These are phyloP conservation scores for Staphylotrichum tortipilum DNA, from an alignment of 495 filamentous ascomycete genomes.

Conservation along the genomic window DNA sequence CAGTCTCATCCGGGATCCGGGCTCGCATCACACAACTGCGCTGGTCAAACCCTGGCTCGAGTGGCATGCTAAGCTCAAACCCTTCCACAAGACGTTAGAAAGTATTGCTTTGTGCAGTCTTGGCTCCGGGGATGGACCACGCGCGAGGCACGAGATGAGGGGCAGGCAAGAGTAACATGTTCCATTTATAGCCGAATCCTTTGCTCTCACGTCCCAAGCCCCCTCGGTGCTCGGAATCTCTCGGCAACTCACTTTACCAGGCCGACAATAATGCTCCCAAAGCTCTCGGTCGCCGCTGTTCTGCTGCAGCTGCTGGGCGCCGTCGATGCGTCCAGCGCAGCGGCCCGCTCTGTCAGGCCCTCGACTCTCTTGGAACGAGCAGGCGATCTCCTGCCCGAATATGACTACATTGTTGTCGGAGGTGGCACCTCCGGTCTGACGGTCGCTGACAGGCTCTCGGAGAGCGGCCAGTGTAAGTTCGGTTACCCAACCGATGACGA, in stretches of 20 bases:
- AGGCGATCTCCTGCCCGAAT: constrained; percentile 5
- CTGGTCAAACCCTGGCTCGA: not conserved
- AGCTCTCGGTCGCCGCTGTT: not conserved
- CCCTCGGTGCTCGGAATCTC: not conserved
- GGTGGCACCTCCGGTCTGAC: constrained; percentile 39
- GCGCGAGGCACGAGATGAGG: too few species aligned
- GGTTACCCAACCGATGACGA: not conserved
- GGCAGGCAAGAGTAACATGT: not conserved
- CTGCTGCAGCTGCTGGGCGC: not conserved
- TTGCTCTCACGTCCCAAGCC: too few species aligned
- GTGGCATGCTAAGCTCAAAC: constrained; percentile 1
- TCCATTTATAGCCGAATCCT: not conserved
- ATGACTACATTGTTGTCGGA: constrained; percentile 31
- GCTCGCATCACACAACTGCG: not conserved
- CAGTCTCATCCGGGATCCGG: not conserved
- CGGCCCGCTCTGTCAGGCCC: not conserved
- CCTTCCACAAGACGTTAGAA: constrained; percentile 6
- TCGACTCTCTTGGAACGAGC: not conserved
- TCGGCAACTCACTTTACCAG: not conserved
- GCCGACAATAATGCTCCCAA: not conserved
- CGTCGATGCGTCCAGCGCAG: not conserved
- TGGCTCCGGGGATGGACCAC: not conserved
- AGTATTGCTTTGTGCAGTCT: constrained; percentile 1
- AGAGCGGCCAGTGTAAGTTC: constrained; percentile 15
- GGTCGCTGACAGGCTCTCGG: constrained; percentile 36